A percentile compares a stretch with the other conserved stretches of the same genome.
Conservation (phyloP, 2,329 filamentous ascomycete species). For the Exophiala viscosa region DNA sequence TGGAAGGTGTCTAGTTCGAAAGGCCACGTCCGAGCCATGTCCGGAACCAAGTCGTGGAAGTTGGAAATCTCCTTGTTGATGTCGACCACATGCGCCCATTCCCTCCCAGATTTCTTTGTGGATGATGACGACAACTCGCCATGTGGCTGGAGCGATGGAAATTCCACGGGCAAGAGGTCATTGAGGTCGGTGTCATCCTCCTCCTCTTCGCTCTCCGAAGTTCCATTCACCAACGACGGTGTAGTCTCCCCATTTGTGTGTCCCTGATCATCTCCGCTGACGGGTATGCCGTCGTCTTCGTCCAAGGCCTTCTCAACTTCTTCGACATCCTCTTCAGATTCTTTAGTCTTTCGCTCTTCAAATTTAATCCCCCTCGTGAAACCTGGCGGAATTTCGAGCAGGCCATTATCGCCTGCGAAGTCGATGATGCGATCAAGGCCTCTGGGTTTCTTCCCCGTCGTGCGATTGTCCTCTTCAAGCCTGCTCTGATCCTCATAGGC, state of each 20-base stretch:
- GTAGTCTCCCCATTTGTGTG: slow-evolving; percentile 6
- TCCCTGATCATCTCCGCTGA: slow-evolving; percentile 15
- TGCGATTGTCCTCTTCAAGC: slow-evolving; percentile 47
- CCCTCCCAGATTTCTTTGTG: slow-evolving; percentile 69
- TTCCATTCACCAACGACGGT: slow-evolving; percentile 7
- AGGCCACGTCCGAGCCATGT: slow-evolving; percentile 94
- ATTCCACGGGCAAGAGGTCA: slow-evolving; percentile 82
- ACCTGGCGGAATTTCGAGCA: slow-evolving; percentile 79
- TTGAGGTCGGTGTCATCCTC: slow-evolving; percentile 67
- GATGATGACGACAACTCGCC: slow-evolving; percentile 69
- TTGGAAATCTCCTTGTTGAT: slow-evolving; percentile 91
- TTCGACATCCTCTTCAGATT: slow-evolving; percentile 60
- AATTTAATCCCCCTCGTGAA: slow-evolving; percentile 75
- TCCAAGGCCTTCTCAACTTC: slow-evolving; percentile 66
- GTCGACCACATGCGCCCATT: slow-evolving; percentile 99
- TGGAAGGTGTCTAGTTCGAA: slow-evolving; percentile 98
- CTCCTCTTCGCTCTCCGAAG: slow-evolving; percentile 33
- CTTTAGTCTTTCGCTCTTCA: slow-evolving; percentile 54
- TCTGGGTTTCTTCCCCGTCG: slow-evolving; percentile 34
- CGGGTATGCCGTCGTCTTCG: slow-evolving; percentile 35
- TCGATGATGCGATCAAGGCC: slow-evolving; percentile 82
- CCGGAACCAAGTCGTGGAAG: slow-evolving; percentile 85
- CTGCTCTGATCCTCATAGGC: slow-evolving; percentile 73
- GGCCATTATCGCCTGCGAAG: slow-evolving; percentile 69
- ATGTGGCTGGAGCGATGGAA: slow-evolving; percentile 82